Conservation (phyloP, 768 basidiomycete species). For the Hygrocybe coccinea region DNA sequence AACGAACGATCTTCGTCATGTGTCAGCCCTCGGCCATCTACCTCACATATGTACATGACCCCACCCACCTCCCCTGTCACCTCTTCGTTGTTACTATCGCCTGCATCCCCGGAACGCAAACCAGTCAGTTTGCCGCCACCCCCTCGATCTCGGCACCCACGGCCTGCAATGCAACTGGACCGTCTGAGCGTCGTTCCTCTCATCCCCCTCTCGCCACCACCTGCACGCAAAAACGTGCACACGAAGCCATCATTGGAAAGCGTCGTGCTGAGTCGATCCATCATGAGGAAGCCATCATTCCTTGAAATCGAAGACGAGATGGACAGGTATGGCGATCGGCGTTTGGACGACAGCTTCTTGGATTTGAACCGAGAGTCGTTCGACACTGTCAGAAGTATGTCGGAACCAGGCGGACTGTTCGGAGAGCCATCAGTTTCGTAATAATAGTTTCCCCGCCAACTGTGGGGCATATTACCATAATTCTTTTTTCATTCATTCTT, state of each 20-base stretch:
- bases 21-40: conserved; percentile 31
- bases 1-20: conserved; percentile 18
- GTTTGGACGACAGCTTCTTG: conserved; percentile 41
- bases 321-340: conserved; percentile 31
- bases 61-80: conserved; percentile 20
- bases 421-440: neutral
- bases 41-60: conserved; percentile 28
- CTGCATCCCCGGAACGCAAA: conserved; percentile 23
- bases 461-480: neutral
- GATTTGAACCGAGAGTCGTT: conserved; percentile 51
- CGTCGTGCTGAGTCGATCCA: conserved; percentile 42
- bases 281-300: conserved; percentile 68
- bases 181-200: conserved; percentile 4
- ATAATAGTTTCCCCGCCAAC: neutral
- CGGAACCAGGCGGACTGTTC: conserved; percentile 5
- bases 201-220: conserved; percentile 18
- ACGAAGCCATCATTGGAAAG: conserved; percentile 36
- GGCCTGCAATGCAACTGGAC: conserved; percentile 31
- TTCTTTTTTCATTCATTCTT: neutral
- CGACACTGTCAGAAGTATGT: conserved; percentile 39
- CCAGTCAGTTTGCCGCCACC: conserved; percentile 50
- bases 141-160: conserved; percentile 38
- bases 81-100: conserved; percentile 6
- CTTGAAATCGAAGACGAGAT: conserved; percentile 59
- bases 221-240: conserved; percentile 25